phyloP scores from a whole-genome alignment of 495 filamentous ascomycete species.

The Penicillium paradoxum region DNA sequence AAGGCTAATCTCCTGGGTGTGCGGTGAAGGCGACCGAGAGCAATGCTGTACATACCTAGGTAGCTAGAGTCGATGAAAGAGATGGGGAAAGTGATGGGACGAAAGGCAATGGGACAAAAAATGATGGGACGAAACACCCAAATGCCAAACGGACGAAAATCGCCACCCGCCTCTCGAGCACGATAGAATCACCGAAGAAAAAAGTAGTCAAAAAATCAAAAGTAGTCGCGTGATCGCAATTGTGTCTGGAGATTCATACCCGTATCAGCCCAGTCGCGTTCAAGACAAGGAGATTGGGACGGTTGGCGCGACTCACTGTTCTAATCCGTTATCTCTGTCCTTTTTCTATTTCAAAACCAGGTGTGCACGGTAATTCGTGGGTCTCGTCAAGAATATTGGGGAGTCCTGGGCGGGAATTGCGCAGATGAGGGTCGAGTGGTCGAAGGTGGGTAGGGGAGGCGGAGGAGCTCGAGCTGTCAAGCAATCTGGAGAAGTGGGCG shows the following conservation, averaged over 20 bases:
- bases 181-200: slow-evolving; percentile 2
- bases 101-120: too few relatives aligned
- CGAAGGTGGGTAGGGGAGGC: slow-evolving; percentile 2
- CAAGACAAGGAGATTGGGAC: not conserved
- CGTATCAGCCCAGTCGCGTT: slow-evolving; percentile 11
- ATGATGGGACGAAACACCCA: too few relatives aligned
- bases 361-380: slow-evolving; percentile 22
- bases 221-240: slow-evolving; percentile 18
- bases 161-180: slow-evolving; percentile 9
- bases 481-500: not conserved
- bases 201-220: slow-evolving; percentile 3
- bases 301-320: slow-evolving; percentile 21
- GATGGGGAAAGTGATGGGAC: too few relatives aligned
- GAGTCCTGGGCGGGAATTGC: not conserved
- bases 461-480: slow-evolving; percentile 7
- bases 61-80: too few relatives aligned
- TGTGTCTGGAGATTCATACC: slow-evolving; percentile 13
- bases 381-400: slow-evolving; percentile 22
- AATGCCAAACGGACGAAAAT: too few relatives aligned
- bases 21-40: too few relatives aligned
- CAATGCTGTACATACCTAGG: too few relatives aligned
- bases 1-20: too few relatives aligned
- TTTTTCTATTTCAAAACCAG: slow-evolving; percentile 18
- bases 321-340: slow-evolving; percentile 9
- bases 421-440: not conserved